phyloP scores from a whole-genome alignment of 2,329 filamentous ascomycete genomes.

The Colletotrichum australisinense region DNA sequence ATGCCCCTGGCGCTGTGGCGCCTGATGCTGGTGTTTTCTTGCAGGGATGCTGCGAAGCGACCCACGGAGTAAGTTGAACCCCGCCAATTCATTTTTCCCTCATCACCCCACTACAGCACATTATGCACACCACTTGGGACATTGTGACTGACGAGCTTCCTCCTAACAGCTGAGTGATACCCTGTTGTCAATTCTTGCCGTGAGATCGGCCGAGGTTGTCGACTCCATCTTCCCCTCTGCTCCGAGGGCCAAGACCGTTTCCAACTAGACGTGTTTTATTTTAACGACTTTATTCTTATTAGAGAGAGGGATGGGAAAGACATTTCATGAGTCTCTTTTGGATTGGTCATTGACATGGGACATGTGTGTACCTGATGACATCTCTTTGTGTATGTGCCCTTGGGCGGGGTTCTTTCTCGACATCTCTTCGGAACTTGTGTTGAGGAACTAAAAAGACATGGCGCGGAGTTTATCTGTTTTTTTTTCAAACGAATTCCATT shows the following conservation, averaged over 20 bases:
- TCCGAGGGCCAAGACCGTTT: conserved; percentile 24
- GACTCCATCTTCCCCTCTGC: conserved; percentile 71
- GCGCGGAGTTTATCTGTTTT: conserved; percentile 24
- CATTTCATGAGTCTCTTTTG: conserved; percentile 2
- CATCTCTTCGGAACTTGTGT: conserved; percentile 8
- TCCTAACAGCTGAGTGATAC: conserved; percentile 77
- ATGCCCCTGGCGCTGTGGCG: conserved; percentile 76
- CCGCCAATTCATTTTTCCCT: neutral
- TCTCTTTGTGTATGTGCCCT: conserved; percentile 11
- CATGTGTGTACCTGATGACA: conserved; percentile 8
- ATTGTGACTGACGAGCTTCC: conserved; percentile 37
- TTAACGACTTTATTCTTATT: neutral
- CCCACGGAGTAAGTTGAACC: conserved; percentile 81
- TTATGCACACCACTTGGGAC: neutral
- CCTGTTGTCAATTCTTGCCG: conserved; percentile 81
- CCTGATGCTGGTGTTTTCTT: conserved; percentile 85
- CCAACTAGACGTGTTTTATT: conserved; percentile 22
- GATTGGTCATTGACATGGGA: conserved; percentile 1
- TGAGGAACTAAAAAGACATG: conserved; percentile 35
- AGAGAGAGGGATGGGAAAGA: neutral
- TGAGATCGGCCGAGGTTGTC: conserved; percentile 82
- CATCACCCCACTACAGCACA: neutral
- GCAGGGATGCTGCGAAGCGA: conserved; percentile 93
- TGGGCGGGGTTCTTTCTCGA: neutral
- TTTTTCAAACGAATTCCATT: neutral